Conservation (phyloP, 306 rosid species). For the Pueraria montana region DNA sequence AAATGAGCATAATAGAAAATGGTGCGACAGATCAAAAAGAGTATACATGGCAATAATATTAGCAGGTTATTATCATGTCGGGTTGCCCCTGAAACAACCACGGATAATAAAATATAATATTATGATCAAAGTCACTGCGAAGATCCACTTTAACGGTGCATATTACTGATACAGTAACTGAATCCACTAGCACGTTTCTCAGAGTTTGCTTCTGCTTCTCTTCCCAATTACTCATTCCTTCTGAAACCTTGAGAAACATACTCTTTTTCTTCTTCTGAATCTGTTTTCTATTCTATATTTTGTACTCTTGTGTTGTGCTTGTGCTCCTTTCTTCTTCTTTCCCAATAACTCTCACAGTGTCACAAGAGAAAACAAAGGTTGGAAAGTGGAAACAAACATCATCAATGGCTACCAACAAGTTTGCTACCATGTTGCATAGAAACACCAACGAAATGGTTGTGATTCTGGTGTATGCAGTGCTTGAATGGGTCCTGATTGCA, state of each 20-base stretch:
- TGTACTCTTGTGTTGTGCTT: neutral
- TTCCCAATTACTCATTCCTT: slow-evolving; percentile 35
- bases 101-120: slow-evolving; percentile 29
- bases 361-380: slow-evolving; percentile 10
- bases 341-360: neutral
- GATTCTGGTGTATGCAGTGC: slow-evolving; percentile 70
- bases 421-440: slow-evolving; percentile 70
- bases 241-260: slow-evolving; percentile 33
- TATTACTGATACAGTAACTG: slow-evolving; percentile 45
- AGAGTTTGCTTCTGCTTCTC: slow-evolving; percentile 36
- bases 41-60: slow-evolving; percentile 25
- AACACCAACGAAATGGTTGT: slow-evolving; percentile 61
- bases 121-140: slow-evolving; percentile 41
- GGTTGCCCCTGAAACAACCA: slow-evolving; percentile 37
- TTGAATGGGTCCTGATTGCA: slow-evolving; percentile 78
- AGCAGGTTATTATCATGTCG: slow-evolving; percentile 50
- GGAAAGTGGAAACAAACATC: slow-evolving; percentile 34
- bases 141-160: slow-evolving; percentile 46
- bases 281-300: slow-evolving; percentile 16
- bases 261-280: slow-evolving; percentile 33
- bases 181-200: slow-evolving; percentile 46
- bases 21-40: slow-evolving; percentile 24
- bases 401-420: slow-evolving; percentile 74
- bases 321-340: neutral
- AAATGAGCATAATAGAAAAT: slow-evolving; percentile 29